phyloP scores from a whole-genome alignment of 352 stramenopile genomes.

The Phytophthora idaei region DNA sequence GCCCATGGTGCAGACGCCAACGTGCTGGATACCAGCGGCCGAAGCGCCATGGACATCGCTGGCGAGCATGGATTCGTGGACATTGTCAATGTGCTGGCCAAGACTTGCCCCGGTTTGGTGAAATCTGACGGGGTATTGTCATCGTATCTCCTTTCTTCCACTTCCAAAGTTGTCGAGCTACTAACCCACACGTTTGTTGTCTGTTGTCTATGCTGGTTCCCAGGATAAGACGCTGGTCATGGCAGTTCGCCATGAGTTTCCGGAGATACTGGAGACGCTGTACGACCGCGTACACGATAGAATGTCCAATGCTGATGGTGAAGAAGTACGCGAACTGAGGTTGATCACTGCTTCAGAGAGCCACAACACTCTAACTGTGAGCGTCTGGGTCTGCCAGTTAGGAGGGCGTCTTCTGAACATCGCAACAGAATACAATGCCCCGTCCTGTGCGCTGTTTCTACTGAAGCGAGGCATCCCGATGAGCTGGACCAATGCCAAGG shows the following conservation, averaged over 20 bases:
- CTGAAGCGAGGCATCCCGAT: slow-evolving; percentile 10
- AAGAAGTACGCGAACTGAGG: slow-evolving; percentile 10
- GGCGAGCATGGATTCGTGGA: slow-evolving; percentile 48
- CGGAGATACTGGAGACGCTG: slow-evolving; percentile 18
- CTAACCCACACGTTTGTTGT: neutral
- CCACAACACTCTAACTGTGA: neutral
- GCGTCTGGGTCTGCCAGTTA: slow-evolving; percentile 6
- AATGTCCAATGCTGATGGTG: slow-evolving; percentile 1
- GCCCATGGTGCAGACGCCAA: slow-evolving; percentile 37
- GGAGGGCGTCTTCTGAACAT: slow-evolving; percentile 21
- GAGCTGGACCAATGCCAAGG: slow-evolving; percentile 13
- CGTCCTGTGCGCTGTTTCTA: slow-evolving; percentile 18
- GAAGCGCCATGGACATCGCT: slow-evolving; percentile 46
- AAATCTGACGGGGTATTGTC: slow-evolving; percentile 22
- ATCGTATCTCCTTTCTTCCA: slow-evolving; percentile 3
- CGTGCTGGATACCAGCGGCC: slow-evolving; percentile 30
- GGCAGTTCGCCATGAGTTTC: slow-evolving; percentile 25
- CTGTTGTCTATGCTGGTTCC: neutral
- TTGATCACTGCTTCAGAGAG: neutral
- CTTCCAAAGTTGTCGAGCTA: neutral
- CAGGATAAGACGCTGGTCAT: slow-evolving; percentile 31
- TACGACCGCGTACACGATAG: slow-evolving; percentile 22
- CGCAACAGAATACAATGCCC: slow-evolving; percentile 24
- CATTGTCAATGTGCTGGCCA: slow-evolving; percentile 39
- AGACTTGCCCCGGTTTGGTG: slow-evolving; percentile 20